Evolutionary conservation across 1,139 yeast genomes (phyloP).

Genomic region (Protomyces pachydermus): DNA sequence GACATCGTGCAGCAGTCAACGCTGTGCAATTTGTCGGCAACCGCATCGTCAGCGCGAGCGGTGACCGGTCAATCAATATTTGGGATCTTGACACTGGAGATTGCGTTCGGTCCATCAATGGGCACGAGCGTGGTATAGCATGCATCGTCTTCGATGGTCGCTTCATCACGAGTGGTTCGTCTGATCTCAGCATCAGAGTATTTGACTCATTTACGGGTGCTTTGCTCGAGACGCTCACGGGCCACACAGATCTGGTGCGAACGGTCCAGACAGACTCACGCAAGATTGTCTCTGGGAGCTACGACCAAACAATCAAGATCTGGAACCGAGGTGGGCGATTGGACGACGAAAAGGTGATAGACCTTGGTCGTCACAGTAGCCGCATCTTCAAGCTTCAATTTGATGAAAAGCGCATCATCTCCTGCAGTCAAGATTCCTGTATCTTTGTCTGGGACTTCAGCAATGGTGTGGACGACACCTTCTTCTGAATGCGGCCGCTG

Average conservation of each 20-base stretch:
- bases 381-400: slow-evolving; percentile 29
- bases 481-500: slow-evolving; percentile 14
- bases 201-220: slow-evolving; percentile 57
- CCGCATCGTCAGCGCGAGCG: slow-evolving; percentile 39
- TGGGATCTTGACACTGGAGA: slow-evolving; percentile 94
- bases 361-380: slow-evolving; percentile 22
- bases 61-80: slow-evolving; percentile 92
- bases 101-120: slow-evolving; percentile 61
- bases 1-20: slow-evolving; percentile 31
- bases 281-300: slow-evolving; percentile 30
- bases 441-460: slow-evolving; percentile 30
- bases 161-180: slow-evolving; percentile 37
- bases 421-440: slow-evolving; percentile 28
- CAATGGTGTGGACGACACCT: slow-evolving; percentile 28
- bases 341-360: slow-evolving; percentile 38
- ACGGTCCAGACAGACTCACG: slow-evolving; percentile 27
- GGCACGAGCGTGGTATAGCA: slow-evolving; percentile 30
- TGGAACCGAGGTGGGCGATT: slow-evolving; percentile 62
- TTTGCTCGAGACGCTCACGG: slow-evolving; percentile 64
- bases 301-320: slow-evolving; percentile 47
- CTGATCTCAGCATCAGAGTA: slow-evolving; percentile 37
- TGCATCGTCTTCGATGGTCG: slow-evolving; percentile 31
- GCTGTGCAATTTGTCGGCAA: slow-evolving; percentile 28
- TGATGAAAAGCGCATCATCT: slow-evolving; percentile 29
- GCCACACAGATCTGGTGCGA: slow-evolving; percentile 43